Evolutionary conservation across 2,329 filamentous ascomycete genomes (phyloP), one percentile per base, ranked within the genome.

Genomic region (Penicillium glabrum): DNA sequence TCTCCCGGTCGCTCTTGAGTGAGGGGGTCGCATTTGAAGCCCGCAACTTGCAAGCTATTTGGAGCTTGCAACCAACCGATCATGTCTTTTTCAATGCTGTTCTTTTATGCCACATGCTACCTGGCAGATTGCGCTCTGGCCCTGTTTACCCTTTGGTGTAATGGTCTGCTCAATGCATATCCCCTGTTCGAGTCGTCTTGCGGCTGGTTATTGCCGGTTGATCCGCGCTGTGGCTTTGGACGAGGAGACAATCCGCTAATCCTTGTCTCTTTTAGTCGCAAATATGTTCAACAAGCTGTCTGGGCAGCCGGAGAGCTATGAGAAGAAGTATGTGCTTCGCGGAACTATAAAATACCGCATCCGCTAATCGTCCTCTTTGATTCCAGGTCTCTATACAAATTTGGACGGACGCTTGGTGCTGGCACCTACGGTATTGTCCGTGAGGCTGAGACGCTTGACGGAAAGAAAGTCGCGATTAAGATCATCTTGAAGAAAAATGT

Each of bases 401-500:
- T 99, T 76, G 95, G 95, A 69, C 87, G 89, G 74, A 98, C 93
- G 24, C 85, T 99, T 57, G 95, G 95, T 71, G 95, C 95, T 60
- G 95, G 95, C 68, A 99, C 95, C 69, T 99, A 99, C 82, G 95
- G 95, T 71, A 96, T 99, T 70, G 95, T 99, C 70, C 87, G 95
- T 68, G 95, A 99, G 79, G 95, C 95, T 59, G 92, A 97, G 60
- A 85, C 90, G 66, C 86, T 89, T 43, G 83, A 84, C 21, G 91
- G 61, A 23, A 61, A 91, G 74, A 89, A 96, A 82, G 93, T 96
- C 59, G 95, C 95, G 41, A 86, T 99, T 77, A 99, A 99, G 83
- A 98, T 99, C 75, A 99, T 99, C 76, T 82, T 98, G 71, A 99
- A 99, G 85, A 97, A 96, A 82, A 98, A 96, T 77, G 93, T 99